A percentile compares a stretch with the other conserved stretches of the same genome.
These are phyloP conservation scores for Acer campestre DNA, from an alignment of 345 rosid genomes.

Conservation along the genomic window DNA sequence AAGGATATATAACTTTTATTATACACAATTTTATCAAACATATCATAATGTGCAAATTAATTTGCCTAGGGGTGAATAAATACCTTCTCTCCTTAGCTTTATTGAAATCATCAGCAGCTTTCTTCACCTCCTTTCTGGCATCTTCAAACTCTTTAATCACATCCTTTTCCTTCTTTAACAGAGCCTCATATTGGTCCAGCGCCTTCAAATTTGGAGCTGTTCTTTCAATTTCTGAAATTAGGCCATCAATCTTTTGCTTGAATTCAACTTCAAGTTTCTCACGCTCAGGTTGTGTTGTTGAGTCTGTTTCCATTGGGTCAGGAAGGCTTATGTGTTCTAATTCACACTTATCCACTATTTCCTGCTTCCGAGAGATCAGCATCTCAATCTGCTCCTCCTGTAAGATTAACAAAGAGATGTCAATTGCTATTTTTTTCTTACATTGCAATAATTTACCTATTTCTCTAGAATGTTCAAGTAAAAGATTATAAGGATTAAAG, in stretches of 20 bases:
- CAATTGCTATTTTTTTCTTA: conserved; percentile 1
- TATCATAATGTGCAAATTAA: background rate
- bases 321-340: conserved; percentile 82
- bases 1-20: background rate
- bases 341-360: conserved; percentile 82
- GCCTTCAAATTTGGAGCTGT: conserved; percentile 97
- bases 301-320: conserved; percentile 79
- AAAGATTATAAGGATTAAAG: background rate
- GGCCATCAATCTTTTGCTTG: conserved; percentile 73
- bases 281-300: conserved; percentile 56
- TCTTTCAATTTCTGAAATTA: conserved; percentile 76
- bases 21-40: background rate
- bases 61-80: background rate
- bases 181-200: conserved; percentile 85
- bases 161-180: conserved; percentile 75
- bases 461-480: conserved; percentile 9
- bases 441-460: background rate
- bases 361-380: conserved; percentile 66
- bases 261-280: conserved; percentile 79
- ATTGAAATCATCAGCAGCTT: conserved; percentile 77
- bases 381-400: conserved; percentile 83
- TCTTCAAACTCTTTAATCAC: conserved; percentile 85
- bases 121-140: conserved; percentile 89
- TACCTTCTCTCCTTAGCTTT: conserved; percentile 86
- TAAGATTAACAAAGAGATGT: conserved; percentile 29